These are phyloP conservation scores for Aschersonia sp. DNA, from an alignment of 2,329 filamentous ascomycete genomes.

Conservation along the genomic window DNA sequence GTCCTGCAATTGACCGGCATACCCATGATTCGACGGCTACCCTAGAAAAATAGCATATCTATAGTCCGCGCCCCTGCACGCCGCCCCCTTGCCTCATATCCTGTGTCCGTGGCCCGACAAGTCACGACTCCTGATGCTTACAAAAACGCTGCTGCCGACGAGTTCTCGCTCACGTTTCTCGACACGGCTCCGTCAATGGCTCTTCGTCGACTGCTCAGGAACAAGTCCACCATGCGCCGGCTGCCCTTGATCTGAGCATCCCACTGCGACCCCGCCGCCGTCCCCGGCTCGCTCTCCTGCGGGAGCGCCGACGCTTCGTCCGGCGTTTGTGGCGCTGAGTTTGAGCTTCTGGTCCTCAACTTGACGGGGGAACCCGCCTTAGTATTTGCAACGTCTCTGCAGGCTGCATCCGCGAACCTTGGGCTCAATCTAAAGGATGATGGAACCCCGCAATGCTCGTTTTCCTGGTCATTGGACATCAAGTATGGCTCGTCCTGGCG, in stretches of 20 bases:
- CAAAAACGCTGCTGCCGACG: conserved; percentile 17
- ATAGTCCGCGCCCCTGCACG: neutral
- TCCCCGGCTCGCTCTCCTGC: neutral
- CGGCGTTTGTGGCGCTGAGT: conserved; percentile 1
- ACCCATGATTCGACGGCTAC: too few species aligned
- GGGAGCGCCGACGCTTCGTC: neutral
- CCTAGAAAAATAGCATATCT: neutral
- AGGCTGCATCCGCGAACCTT: conserved; percentile 7
- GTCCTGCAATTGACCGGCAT: too few species aligned
- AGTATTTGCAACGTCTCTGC: neutral
- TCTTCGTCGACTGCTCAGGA: conserved; percentile 33
- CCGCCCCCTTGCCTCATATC: too few species aligned
- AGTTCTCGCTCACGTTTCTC: conserved; percentile 11
- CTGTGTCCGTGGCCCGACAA: too few species aligned
- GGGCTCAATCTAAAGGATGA: conserved; percentile 16
- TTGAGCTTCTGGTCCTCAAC: neutral
- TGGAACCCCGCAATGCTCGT: conserved; percentile 6
- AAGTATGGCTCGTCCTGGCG: too few species aligned
- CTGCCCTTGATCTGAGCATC: conserved; percentile 26
- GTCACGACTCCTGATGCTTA: conserved; percentile 4
- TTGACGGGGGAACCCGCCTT: neutral
- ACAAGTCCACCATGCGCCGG: conserved; percentile 38
- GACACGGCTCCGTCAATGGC: conserved; percentile 20
- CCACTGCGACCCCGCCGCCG: conserved; percentile 5
- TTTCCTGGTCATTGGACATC: conserved; percentile 5